These are phyloP conservation scores for Fagopyrum tataricum DNA, from an alignment of 148 eudicot species.

Conservation along the genomic window DNA sequence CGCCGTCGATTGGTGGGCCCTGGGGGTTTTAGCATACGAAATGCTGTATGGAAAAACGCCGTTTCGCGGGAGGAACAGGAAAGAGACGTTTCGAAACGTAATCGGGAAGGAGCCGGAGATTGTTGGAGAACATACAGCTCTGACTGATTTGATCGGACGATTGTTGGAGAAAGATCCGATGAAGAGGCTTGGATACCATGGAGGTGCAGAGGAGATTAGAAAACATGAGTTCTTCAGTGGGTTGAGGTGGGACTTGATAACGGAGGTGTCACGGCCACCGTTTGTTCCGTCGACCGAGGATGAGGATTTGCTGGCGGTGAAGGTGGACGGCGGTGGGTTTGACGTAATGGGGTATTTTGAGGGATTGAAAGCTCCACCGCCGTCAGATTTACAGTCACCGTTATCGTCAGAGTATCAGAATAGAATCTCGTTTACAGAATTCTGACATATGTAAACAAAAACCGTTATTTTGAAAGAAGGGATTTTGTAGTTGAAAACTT, in stretches of 20 bases:
- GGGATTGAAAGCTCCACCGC: slow-evolving; percentile 22
- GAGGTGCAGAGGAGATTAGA: slow-evolving; percentile 66
- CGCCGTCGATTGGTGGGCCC: slow-evolving; percentile 90
- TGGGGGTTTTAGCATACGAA: slow-evolving; percentile 67
- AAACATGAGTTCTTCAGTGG: slow-evolving; percentile 65
- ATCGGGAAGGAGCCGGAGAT: slow-evolving; percentile 36
- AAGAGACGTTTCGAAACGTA: slow-evolving; percentile 60
- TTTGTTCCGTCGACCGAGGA: slow-evolving; percentile 42
- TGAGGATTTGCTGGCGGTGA: slow-evolving; percentile 10
- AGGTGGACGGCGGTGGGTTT: slow-evolving; percentile 18
- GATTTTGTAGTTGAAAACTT: not conserved
- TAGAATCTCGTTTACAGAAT: slow-evolving; percentile 15
- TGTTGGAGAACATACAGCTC: slow-evolving; percentile 39
- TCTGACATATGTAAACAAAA: slow-evolving; percentile 4
- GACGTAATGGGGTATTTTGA: slow-evolving; percentile 48
- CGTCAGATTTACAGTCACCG: slow-evolving; percentile 27
- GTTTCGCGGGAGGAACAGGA: slow-evolving; percentile 60
- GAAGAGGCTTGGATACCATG: slow-evolving; percentile 48
- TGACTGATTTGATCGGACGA: slow-evolving; percentile 55
- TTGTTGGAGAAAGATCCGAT: slow-evolving; percentile 62
- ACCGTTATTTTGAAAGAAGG: not conserved
- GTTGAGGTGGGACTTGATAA: slow-evolving; percentile 63
- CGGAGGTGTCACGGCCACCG: slow-evolving; percentile 70
- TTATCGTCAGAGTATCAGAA: slow-evolving; percentile 12
- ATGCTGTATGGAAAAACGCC: slow-evolving; percentile 86